Evolutionary conservation across 345 rosid species (phyloP), one percentile per base, ranked within the genome.

Genomic region (Populus simonii): DNA sequence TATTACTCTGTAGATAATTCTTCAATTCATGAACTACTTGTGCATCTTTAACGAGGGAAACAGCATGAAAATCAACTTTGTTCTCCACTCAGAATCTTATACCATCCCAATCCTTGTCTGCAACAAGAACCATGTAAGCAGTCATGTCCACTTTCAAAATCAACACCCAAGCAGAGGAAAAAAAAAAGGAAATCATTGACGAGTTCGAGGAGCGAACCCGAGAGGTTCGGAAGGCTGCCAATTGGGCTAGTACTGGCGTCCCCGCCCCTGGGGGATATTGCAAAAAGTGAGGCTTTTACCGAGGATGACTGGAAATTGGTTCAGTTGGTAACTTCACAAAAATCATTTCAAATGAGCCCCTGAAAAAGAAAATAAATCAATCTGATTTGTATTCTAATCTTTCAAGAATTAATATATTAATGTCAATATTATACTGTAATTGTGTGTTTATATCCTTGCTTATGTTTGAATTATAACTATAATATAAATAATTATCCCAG

Each of bases 41-140:
- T 68, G 98, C 99, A 89, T 94, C 99, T 86, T 96, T 96, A 67
- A 96, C 99, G 70, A 96, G 92, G 39, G 97, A 96, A 86, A 96
- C 98, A 36, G 98, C 99, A 84, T 94, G 92, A 78, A 91, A 96
- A 86, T 94, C 98, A 66, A 96, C 98, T 89, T 88, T 75, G 83
- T 94, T 94, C 86, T 96, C 97, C 72, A 94, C 99, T 79, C 99
- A 97, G 76, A 96, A 96, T 82, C 91, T 96, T 83, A 96, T 94
- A 84, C 94, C 99, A 82, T 96, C 98, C 99, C 99, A 94, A 79
- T 96, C 99, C 89, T 96, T 96, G 62, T 96, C 98, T 96, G 94
- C 83, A 77, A 57, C 55, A 78, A 71, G 85, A 53, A 53, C 78
- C n/a, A 4, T 8, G 17, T 41, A 39, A 83, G 71, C 62, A 27